A percentile compares a stretch with the other conserved stretches of the same genome.
Evolutionary conservation across 2,329 filamentous ascomycete genomes (phyloP).

Genomic region (Fusarium cicatricum): DNA sequence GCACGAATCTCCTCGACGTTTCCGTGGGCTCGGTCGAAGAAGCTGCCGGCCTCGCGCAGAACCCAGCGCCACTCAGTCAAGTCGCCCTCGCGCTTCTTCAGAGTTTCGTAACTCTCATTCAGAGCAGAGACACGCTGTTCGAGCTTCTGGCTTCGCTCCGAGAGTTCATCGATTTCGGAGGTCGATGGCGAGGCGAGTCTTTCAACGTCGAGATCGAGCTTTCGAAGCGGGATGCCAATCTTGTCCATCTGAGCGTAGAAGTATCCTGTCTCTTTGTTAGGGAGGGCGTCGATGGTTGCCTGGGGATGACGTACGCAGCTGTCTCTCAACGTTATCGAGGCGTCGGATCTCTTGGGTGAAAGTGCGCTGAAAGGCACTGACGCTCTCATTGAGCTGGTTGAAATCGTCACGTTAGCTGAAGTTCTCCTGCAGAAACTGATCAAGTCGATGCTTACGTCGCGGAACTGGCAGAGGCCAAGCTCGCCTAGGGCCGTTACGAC

Average conservation of each 20-base stretch:
- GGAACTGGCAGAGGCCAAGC: conserved; percentile 94
- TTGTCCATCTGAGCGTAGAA: conserved; percentile 98
- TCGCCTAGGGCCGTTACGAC: conserved; percentile 96
- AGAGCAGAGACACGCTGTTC: conserved; percentile 91
- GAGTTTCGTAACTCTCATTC: conserved; percentile 97
- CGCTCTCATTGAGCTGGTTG: conserved; percentile 85
- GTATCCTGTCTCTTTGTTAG: conserved; percentile 71
- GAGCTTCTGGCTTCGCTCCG: conserved; percentile 89
- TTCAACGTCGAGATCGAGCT: conserved; percentile 89
- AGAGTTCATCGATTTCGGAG: conserved; percentile 94
- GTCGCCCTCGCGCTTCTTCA: conserved; percentile 98
- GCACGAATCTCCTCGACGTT: conserved; percentile 96
- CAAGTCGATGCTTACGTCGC: conserved; percentile 74
- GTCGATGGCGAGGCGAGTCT: conserved; percentile 87
- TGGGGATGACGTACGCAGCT: conserved; percentile 76
- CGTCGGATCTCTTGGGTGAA: conserved; percentile 98
- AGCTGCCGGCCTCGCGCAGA: conserved; percentile 91
- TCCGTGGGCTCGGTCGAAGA: conserved; percentile 95
- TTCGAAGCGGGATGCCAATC: conserved; percentile 82
- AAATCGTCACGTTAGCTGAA: conserved; percentile 25
- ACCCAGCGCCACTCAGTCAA: conserved; percentile 99
- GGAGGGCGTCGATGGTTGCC: conserved; percentile 16
- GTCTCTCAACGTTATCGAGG: conserved; percentile 96
- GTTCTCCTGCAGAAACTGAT: conserved; percentile 21
- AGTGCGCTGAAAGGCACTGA: conserved; percentile 93